These are phyloP conservation scores for Alloascoidea hylecoeti DNA, from an alignment of 805 yeast species.

Conservation along the genomic window DNA sequence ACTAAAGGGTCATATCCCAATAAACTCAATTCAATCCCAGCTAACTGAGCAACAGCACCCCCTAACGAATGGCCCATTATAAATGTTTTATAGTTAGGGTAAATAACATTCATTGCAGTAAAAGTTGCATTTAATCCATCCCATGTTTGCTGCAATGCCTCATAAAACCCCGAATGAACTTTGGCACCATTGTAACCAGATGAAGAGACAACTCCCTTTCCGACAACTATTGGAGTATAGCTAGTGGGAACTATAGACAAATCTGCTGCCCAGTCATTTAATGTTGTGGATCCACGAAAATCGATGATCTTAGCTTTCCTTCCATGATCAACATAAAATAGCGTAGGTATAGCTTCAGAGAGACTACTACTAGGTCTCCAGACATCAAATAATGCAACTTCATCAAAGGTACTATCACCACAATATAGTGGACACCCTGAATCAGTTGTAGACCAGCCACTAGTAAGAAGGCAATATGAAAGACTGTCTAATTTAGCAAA, in stretches of 20 bases:
- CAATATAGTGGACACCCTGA: background rate
- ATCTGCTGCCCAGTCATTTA: conserved; percentile 1
- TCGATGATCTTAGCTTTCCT: background rate
- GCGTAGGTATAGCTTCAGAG: background rate
- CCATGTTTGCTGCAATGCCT: background rate
- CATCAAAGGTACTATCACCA: background rate
- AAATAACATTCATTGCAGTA: conserved; percentile 10
- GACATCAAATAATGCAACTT: background rate
- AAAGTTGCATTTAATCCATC: background rate
- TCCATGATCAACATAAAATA: background rate
- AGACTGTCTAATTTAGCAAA: background rate
- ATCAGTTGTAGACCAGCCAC: background rate
- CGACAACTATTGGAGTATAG: background rate
- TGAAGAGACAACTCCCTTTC: background rate
- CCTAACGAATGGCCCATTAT: conserved; percentile 64
- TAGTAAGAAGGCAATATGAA: background rate
- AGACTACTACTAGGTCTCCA: background rate
- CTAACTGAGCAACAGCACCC: conserved; percentile 47
- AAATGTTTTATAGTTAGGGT: conserved; percentile 32
- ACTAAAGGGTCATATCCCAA: conserved; percentile 40
- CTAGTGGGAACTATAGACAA: background rate
- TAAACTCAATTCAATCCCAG: conserved; percentile 43
- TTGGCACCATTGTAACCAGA: background rate
- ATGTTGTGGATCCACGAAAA: background rate
- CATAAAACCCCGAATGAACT: background rate